phyloP scores from a whole-genome alignment of 75 land plant species.

The Adiantum capillusveneris region DNA sequence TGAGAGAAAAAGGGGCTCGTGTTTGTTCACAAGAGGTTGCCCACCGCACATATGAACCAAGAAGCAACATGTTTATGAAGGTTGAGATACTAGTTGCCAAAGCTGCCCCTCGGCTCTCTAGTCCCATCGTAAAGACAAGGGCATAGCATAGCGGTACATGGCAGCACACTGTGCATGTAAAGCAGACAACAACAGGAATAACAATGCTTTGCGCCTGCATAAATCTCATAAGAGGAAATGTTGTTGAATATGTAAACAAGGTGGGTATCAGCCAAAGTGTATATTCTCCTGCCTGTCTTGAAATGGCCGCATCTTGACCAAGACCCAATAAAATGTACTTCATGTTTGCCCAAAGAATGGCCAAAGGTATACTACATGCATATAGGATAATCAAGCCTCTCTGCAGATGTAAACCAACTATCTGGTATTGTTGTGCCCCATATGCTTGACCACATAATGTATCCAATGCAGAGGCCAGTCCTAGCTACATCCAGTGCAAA shows the following conservation, averaged over 20 bases:
- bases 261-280: conserved; percentile 44
- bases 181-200: conserved; percentile 32
- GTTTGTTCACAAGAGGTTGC: conserved; percentile 23
- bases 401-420: conserved; percentile 30
- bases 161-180: conserved; percentile 18
- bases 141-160: conserved; percentile 49
- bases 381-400: conserved; percentile 20
- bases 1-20: conserved; percentile 38
- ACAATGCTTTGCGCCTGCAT: conserved; percentile 50
- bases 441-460: conserved; percentile 41
- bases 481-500: too few species aligned
- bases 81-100: conserved; percentile 46
- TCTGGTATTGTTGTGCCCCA: conserved; percentile 25
- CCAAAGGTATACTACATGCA: conserved; percentile 39
- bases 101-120: conserved; percentile 45
- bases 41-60: conserved; percentile 37
- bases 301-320: conserved; percentile 55
- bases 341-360: conserved; percentile 59
- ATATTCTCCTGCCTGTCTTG: conserved; percentile 41
- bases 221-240: conserved; percentile 38
- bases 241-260: conserved; percentile 35
- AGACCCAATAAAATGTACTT: conserved; percentile 33
- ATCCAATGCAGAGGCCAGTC: conserved; percentile 28
- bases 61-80: conserved; percentile 47
- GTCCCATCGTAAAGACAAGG: conserved; percentile 38